Evolutionary conservation across 2,329 filamentous ascomycete species (phyloP).

Genomic region (Fusarium sororula): DNA sequence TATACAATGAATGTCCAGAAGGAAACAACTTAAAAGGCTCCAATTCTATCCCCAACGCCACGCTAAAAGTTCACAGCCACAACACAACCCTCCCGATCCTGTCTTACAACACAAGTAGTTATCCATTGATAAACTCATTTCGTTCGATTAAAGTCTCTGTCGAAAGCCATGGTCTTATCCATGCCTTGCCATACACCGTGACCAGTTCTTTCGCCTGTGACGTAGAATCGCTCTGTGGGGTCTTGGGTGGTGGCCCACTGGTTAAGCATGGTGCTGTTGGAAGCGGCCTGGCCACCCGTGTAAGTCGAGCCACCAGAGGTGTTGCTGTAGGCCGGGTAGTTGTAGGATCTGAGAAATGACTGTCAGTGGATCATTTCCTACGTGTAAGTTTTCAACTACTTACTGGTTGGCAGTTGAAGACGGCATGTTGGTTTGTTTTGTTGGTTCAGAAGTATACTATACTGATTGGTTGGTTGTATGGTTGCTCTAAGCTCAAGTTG

Average conservation of each 20-base stretch:
- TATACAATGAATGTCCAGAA: slow-evolving; percentile 19
- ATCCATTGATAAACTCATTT: background rate
- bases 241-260: slow-evolving; percentile 20
- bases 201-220: slow-evolving; percentile 19
- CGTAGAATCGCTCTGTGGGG: slow-evolving; percentile 19
- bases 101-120: background rate
- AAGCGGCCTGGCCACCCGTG: slow-evolving; percentile 22
- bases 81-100: background rate
- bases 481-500: background rate
- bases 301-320: slow-evolving; percentile 19
- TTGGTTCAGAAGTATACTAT: background rate
- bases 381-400: background rate
- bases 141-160: background rate
- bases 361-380: background rate
- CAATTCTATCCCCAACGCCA: slow-evolving; percentile 23
- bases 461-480: background rate
- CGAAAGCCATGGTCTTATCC: slow-evolving; percentile 19
- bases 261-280: slow-evolving; percentile 3
- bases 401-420: slow-evolving; percentile 21
- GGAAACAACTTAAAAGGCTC: background rate
- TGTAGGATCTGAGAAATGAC: slow-evolving; percentile 6
- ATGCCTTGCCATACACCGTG: slow-evolving; percentile 13
- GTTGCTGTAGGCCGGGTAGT: background rate
- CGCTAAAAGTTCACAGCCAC: slow-evolving; percentile 22
- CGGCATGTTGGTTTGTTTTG: slow-evolving; percentile 13